Evolutionary conservation across 2,329 filamentous ascomycete species (phyloP), one percentile per base, ranked within the genome.

Genomic region (Paraconiothyrium sp.): DNA sequence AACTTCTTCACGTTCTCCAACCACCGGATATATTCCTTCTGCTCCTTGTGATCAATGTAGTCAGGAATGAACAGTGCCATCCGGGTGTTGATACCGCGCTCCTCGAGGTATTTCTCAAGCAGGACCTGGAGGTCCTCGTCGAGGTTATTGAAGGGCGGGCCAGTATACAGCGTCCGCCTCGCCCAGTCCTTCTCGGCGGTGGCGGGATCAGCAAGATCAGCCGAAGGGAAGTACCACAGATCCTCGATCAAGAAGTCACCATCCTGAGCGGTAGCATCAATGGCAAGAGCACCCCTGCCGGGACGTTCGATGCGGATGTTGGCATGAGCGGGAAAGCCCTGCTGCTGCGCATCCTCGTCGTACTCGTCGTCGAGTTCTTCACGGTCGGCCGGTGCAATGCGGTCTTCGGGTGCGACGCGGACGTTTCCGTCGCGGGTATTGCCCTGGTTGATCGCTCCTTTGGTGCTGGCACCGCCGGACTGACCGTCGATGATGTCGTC

Each of bases 41-140:
- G 94, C 88, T 99, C 95, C 90, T 99, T 99, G 82, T 92, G 88
- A 78, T 98, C 93, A 76, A 98, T 94, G 83, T 97, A 99, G 79
- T 98, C 94, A 41, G 94, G 93, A 48, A 97, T 90, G 80, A 98
- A 97, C 69, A 94, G 83, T 57, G 94, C 94, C 72, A 99, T 87
- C 61, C 90, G 88, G 72, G 91, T 89, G 75, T 94, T 93, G 81
- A 99, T 88, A 67, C 94, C 95, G 72, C 95, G 89, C 86, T 97
- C 95, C 81, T 97, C 93, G 66, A 99, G 87, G 84, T 94, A 99
- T 72, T 91, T 89, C 86, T 98, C 94, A 78, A 98, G 86, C 72
- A 97, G 86, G 57, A 93, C 86, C 85, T 98, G 94, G 48, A 99
- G 88, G 78, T 98, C 94, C 83, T 97, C 93, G 77, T 99, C 95